Evolutionary conservation across 2,329 filamentous ascomycete species (phyloP).

Genomic region (Polychaeton citri): DNA sequence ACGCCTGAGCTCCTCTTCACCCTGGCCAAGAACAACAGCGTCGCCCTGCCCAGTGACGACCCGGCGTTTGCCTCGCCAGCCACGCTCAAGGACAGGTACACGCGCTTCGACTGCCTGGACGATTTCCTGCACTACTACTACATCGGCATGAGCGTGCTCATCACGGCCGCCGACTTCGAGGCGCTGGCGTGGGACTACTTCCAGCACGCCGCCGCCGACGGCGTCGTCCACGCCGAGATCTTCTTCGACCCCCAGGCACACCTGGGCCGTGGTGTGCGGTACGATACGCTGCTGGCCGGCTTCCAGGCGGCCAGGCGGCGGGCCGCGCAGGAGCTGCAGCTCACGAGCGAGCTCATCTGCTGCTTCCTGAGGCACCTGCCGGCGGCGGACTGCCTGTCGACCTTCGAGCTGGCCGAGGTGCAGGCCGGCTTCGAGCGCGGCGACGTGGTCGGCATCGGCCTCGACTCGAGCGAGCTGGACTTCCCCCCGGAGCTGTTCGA

Average conservation of each 20-base stretch:
- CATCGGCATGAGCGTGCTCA: constrained; percentile 57
- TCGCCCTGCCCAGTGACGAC: constrained; percentile 44
- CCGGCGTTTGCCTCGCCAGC: constrained; percentile 48
- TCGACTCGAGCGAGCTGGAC: constrained; percentile 46
- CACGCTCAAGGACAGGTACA: constrained; percentile 50
- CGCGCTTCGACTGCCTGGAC: constrained; percentile 54
- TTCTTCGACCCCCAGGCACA: constrained; percentile 77
- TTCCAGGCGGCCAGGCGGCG: constrained; percentile 46
- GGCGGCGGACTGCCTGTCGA: constrained; percentile 39
- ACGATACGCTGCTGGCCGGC: constrained; percentile 51
- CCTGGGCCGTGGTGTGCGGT: constrained; percentile 47
- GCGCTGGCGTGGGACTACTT: constrained; percentile 62
- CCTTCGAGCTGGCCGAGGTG: constrained; percentile 30
- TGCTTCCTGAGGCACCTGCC: constrained; percentile 62
- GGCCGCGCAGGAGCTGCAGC: constrained; percentile 48
- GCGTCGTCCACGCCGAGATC: constrained; percentile 59
- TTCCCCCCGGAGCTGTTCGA: constrained; percentile 42
- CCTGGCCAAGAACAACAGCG: constrained; percentile 53
- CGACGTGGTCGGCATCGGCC: constrained; percentile 48
- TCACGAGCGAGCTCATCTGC: constrained; percentile 54
- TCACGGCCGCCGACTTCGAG: constrained; percentile 55
- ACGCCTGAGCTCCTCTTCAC: constrained; percentile 56
- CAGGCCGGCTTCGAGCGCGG: constrained; percentile 35
- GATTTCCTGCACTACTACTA: constrained; percentile 73
- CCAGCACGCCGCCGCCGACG: constrained; percentile 46